Conservation (phyloP, 768 basidiomycete species). For the Kwoniella bestiolae region DNA sequence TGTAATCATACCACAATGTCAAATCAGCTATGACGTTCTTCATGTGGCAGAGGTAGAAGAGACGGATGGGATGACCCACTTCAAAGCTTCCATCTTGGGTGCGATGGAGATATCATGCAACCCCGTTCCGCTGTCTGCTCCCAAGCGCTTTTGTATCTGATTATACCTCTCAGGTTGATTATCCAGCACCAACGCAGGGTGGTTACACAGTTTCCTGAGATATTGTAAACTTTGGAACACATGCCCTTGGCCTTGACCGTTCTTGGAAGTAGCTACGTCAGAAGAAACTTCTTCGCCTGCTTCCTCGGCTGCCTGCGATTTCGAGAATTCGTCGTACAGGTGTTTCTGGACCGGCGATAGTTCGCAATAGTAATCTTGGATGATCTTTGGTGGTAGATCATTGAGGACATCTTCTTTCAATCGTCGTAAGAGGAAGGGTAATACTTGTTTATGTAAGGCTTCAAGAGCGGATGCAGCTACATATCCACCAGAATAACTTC, state of each 20-base stretch:
- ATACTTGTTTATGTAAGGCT: slow-evolving; percentile 95
- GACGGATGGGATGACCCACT: slow-evolving; percentile 63
- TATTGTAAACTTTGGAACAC: slow-evolving; percentile 98
- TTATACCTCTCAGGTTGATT: slow-evolving; percentile 66
- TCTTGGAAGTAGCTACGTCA: slow-evolving; percentile 44
- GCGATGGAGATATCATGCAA: slow-evolving; percentile 85
- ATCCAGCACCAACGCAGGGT: slow-evolving; percentile 89
- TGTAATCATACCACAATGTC: slow-evolving; percentile 51
- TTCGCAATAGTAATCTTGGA: slow-evolving; percentile 99
- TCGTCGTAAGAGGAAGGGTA: slow-evolving; percentile 95
- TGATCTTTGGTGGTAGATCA: slow-evolving; percentile 97
- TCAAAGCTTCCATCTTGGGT: slow-evolving; percentile 87
- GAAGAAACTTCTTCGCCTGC: slow-evolving; percentile 70
- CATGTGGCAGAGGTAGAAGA: no score
- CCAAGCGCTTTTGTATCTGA: slow-evolving; percentile 58
- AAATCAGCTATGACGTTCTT: slow-evolving; percentile 10
- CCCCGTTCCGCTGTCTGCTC: neutral
- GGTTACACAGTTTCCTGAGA: slow-evolving; percentile 95
- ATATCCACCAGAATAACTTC: no score
- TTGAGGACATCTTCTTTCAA: slow-evolving; percentile 95
- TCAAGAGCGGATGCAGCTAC: slow-evolving; percentile 91
- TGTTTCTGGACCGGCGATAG: slow-evolving; percentile 90
- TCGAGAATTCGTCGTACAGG: slow-evolving; percentile 91
- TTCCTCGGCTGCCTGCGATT: slow-evolving; percentile 70
- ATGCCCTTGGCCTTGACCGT: slow-evolving; percentile 68